Percentiles rank a stretch among this genome's conserved stretches.
These are phyloP conservation scores for Magnolia sinica DNA, from an alignment of 164 flowering plant species.

Conservation along the genomic window DNA sequence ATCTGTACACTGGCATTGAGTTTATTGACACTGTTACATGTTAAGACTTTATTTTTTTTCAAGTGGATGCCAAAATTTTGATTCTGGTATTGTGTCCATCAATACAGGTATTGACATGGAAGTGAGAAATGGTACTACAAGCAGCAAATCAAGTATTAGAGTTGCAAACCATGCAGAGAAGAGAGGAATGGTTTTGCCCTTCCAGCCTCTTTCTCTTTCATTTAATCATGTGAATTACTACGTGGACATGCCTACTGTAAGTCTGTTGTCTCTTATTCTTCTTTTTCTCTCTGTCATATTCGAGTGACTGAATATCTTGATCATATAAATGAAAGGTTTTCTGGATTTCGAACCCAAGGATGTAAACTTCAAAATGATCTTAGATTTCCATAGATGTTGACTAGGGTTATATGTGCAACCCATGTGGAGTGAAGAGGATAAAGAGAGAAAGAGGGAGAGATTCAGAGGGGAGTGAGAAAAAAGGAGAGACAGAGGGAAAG, in stretches of 20 bases:
- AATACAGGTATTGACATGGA: slow-evolving; percentile 27
- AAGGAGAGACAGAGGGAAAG: too few relatives aligned
- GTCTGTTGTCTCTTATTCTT: slow-evolving; percentile 13
- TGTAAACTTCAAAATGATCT: not conserved
- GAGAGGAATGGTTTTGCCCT: slow-evolving; percentile 70
- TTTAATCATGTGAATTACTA: slow-evolving; percentile 59
- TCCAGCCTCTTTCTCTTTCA: slow-evolving; percentile 53
- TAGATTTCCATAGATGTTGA: not conserved
- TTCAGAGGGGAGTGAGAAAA: too few relatives aligned
- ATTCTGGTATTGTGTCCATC: not conserved
- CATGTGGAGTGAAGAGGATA: not conserved
- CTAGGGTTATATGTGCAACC: not conserved
- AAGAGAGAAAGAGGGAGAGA: too few relatives aligned
- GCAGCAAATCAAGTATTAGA: slow-evolving; percentile 1
- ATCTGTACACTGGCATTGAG: too few relatives aligned
- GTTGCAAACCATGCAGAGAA: slow-evolving; percentile 12
- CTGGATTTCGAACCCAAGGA: not conserved
- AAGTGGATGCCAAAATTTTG: not conserved
- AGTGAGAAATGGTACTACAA: slow-evolving; percentile 17
- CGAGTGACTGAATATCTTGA: not conserved
- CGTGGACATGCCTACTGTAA: slow-evolving; percentile 69
- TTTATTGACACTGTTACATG: too few relatives aligned
- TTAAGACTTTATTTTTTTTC: too few relatives aligned
- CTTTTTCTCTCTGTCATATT: not conserved
- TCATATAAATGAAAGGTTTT: not conserved